Percentiles rank a stretch among this genome's conserved stretches.
Evolutionary conservation across 2,329 filamentous ascomycete species (phyloP).

Genomic region (Aspergillus neotritici): DNA sequence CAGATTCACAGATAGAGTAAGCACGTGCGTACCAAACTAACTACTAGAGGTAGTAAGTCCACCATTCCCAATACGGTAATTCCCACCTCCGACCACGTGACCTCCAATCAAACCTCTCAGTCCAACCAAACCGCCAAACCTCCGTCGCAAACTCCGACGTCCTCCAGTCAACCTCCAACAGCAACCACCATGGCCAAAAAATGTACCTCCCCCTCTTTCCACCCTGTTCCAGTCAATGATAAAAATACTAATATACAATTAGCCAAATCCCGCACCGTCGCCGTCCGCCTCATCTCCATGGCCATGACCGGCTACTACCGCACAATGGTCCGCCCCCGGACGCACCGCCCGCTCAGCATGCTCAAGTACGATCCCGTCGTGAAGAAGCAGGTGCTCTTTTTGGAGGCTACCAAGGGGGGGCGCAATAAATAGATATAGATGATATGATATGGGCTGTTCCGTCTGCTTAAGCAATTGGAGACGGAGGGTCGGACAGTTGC

Average conservation of each 20-base stretch:
- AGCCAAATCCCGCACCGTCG: constrained; percentile 89
- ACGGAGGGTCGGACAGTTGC: too few species aligned
- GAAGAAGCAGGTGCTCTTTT: constrained; percentile 89
- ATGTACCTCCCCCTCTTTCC: constrained; percentile 4
- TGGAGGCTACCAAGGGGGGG: constrained; percentile 80
- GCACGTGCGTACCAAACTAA: too few species aligned
- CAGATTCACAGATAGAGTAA: too few species aligned
- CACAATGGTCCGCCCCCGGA: constrained; percentile 76
- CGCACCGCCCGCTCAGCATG: constrained; percentile 83
- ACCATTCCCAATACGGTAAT: too few species aligned
- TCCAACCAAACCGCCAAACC: too few species aligned
- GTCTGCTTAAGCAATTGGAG: not conserved
- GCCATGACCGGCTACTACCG: constrained; percentile 98
- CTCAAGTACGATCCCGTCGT: constrained; percentile 98
- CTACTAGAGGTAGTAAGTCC: too few species aligned
- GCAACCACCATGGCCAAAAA: too few species aligned
- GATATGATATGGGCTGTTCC: not conserved
- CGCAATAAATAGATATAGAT: constrained; percentile 45
- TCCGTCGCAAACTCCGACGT: too few species aligned
- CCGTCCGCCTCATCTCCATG: constrained; percentile 95
- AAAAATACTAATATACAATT: constrained; percentile 8
- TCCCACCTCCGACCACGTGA: too few species aligned
- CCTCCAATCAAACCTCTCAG: too few species aligned
- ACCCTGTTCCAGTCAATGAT: not conserved
- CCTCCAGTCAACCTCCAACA: too few species aligned